A percentile compares a stretch with the other conserved stretches of the same genome.
Conservation (phyloP, 495 filamentous ascomycete genomes). For the Cenococcum geophilum region DNA sequence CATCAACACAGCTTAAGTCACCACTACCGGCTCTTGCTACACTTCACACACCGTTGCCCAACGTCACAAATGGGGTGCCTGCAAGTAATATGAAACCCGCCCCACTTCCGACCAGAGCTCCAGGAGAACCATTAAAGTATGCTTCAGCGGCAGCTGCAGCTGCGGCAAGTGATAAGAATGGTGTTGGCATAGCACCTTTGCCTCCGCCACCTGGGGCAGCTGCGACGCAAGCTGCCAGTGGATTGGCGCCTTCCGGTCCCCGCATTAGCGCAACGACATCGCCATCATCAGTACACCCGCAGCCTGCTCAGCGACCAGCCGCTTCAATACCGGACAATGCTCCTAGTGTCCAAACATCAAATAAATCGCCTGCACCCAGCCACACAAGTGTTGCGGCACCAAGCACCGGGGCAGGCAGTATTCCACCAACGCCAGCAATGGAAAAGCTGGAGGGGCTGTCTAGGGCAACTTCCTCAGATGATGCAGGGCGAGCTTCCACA, state of each 20-base stretch:
- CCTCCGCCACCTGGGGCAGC: conserved; percentile 72
- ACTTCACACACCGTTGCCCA: conserved; percentile 62
- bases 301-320: conserved; percentile 47
- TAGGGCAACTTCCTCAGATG: conserved; percentile 34
- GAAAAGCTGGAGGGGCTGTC: conserved; percentile 42
- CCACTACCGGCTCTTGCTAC: conserved; percentile 87
- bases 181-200: conserved; percentile 83
- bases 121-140: conserved; percentile 90
- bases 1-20: conserved; percentile 88
- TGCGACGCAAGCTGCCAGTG: conserved; percentile 26
- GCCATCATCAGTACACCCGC: conserved; percentile 46
- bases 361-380: conserved; percentile 49
- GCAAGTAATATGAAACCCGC: conserved; percentile 79
- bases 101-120: conserved; percentile 71
- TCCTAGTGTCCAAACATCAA: conserved; percentile 34
- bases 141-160: conserved; percentile 93
- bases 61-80: conserved; percentile 51
- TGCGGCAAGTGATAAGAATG: conserved; percentile 81
- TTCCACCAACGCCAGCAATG: conserved; percentile 42
- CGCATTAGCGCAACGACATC: conserved; percentile 39
- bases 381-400: conserved; percentile 38
- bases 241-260: conserved; percentile 26
- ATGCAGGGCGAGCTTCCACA: conserved; percentile 5
- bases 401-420: conserved; percentile 34
- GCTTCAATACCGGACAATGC: conserved; percentile 41